These are phyloP conservation scores for Xerocomus spinulosus DNA, from an alignment of 768 basidiomycete species.

Conservation along the genomic window DNA sequence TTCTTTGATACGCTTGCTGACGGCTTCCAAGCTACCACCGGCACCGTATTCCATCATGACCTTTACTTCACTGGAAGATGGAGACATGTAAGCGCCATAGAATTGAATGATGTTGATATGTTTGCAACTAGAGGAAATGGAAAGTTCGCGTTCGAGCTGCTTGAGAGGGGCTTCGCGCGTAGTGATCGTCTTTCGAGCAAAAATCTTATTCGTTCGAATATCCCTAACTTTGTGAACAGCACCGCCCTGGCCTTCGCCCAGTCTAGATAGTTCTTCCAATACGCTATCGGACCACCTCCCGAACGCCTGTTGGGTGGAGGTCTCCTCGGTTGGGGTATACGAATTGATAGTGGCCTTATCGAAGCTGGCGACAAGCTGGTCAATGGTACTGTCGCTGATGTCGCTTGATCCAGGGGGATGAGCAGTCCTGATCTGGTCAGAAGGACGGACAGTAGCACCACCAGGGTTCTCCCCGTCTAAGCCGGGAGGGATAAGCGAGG, in stretches of 20 bases:
- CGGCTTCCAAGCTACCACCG: slow-evolving; percentile 84
- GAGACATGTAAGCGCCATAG: slow-evolving; percentile 88
- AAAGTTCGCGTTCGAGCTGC: slow-evolving; percentile 89
- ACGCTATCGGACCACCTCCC: slow-evolving; percentile 61
- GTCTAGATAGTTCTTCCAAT: slow-evolving; percentile 68
- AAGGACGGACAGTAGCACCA: slow-evolving; percentile 41
- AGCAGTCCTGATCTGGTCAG: slow-evolving; percentile 33
- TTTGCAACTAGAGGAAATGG: slow-evolving; percentile 79
- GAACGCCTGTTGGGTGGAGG: slow-evolving; percentile 22
- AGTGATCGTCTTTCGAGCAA: slow-evolving; percentile 94
- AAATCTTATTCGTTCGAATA: slow-evolving; percentile 68
- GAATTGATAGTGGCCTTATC: slow-evolving; percentile 28
- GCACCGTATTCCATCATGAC: slow-evolving; percentile 91
- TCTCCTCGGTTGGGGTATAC: slow-evolving; percentile 35
- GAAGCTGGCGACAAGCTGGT: slow-evolving; percentile 32
- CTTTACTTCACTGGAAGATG: slow-evolving; percentile 87
- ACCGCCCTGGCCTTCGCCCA: slow-evolving; percentile 95
- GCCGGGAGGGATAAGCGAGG: slow-evolving; percentile 31
- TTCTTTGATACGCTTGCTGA: slow-evolving; percentile 80
- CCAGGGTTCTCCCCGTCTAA: slow-evolving; percentile 35
- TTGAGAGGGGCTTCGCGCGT: slow-evolving; percentile 86
- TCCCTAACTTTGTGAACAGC: slow-evolving; percentile 93
- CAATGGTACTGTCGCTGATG: slow-evolving; percentile 33
- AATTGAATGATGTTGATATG: slow-evolving; percentile 89
- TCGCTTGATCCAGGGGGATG: slow-evolving; percentile 25